These are phyloP conservation scores for Chernovozyma sophiae-reginae DNA, from an alignment of 1,139 yeast genomes.

Conservation along the genomic window DNA sequence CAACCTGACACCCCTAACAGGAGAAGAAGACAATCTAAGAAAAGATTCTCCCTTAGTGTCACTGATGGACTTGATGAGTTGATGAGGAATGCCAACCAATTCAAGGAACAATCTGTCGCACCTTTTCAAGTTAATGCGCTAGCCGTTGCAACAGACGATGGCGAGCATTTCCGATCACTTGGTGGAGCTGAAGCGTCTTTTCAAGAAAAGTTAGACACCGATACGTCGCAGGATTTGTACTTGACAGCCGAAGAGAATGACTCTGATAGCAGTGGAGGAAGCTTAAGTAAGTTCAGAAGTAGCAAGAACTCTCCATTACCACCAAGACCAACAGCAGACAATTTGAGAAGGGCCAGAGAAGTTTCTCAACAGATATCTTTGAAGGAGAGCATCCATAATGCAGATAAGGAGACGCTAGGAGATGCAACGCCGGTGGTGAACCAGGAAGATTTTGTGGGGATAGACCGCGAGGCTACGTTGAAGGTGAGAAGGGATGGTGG, in stretches of 20 bases:
- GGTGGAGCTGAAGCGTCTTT: background rate
- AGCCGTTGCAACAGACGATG: background rate
- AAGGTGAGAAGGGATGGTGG: background rate
- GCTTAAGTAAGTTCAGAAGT: background rate
- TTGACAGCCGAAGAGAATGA: conserved; percentile 6
- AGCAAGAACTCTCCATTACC: conserved; percentile 20
- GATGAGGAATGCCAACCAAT: conserved; percentile 35
- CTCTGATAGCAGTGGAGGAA: conserved; percentile 1
- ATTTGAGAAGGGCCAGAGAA: conserved; percentile 29
- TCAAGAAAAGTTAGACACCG: conserved; percentile 3
- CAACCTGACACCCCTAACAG: background rate
- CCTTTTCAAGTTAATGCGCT: background rate
- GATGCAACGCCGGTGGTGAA: background rate
- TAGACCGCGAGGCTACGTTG: background rate
- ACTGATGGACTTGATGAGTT: conserved; percentile 39
- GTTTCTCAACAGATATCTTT: conserved; percentile 19
- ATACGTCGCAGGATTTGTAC: conserved; percentile 5
- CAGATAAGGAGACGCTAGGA: background rate
- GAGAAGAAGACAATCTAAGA: conserved; percentile 7
- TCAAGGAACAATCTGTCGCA: background rate
- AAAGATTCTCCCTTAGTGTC: conserved; percentile 18
- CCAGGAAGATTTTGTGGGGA: background rate
- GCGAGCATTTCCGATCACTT: background rate
- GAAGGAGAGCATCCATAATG: conserved; percentile 4
- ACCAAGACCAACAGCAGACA: conserved; percentile 35